phyloP scores from a whole-genome alignment of 2,329 filamentous ascomycete genomes.

The Cordyceps javanica region DNA sequence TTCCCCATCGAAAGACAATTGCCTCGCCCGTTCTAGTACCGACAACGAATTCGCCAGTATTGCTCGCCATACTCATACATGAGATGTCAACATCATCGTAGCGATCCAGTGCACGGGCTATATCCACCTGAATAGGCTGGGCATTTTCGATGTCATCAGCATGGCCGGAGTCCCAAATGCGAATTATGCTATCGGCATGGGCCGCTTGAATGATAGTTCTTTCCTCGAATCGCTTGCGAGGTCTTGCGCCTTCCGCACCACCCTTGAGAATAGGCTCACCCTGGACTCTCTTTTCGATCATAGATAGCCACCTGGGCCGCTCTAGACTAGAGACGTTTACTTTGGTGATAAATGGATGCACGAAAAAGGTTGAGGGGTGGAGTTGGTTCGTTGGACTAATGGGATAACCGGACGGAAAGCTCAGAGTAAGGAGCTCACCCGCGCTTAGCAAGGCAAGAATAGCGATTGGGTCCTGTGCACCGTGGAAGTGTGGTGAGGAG shows the following conservation, averaged over 20 bases:
- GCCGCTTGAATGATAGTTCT: slow-evolving; percentile 81
- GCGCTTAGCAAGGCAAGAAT: slow-evolving; percentile 73
- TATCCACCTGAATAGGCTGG: slow-evolving; percentile 73
- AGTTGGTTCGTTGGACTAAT: slow-evolving; percentile 91
- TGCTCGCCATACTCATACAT: slow-evolving; percentile 72
- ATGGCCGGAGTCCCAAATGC: slow-evolving; percentile 88
- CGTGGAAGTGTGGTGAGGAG: slow-evolving; percentile 74
- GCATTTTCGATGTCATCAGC: slow-evolving; percentile 90
- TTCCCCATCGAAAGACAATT: slow-evolving; percentile 81
- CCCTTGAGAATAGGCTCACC: slow-evolving; percentile 75
- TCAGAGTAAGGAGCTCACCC: slow-evolving; percentile 83
- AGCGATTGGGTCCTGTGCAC: slow-evolving; percentile 85
- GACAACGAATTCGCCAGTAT: slow-evolving; percentile 76
- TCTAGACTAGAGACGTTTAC: slow-evolving; percentile 68
- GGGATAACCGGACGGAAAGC: slow-evolving; percentile 85
- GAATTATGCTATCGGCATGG: slow-evolving; percentile 85
- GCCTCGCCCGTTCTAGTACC: slow-evolving; percentile 81
- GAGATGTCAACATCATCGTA: slow-evolving; percentile 71
- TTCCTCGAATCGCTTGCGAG: slow-evolving; percentile 70
- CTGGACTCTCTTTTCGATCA: slow-evolving; percentile 76
- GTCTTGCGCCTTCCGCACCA: slow-evolving; percentile 64
- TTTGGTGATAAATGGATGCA: slow-evolving; percentile 81
- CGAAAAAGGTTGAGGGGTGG: slow-evolving; percentile 78
- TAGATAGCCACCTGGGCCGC: slow-evolving; percentile 77
- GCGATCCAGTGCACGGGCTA: slow-evolving; percentile 76